Conservation (phyloP, 192 early-diverging fungal genomes). For the Umbelopsis isabellina region DNA sequence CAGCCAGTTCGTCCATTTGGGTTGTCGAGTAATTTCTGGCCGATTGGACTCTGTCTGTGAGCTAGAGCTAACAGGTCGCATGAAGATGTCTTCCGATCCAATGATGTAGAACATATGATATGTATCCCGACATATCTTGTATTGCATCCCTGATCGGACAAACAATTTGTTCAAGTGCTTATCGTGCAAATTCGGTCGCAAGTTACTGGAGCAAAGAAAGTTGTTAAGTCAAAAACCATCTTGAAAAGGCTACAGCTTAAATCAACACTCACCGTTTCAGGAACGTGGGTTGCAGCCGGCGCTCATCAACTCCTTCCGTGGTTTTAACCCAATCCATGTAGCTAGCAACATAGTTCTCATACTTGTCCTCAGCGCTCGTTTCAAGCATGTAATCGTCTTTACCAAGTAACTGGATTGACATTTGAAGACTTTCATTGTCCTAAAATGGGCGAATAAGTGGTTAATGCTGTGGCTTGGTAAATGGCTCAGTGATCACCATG, state of each 20-base stretch:
- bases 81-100: conserved; percentile 92
- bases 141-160: conserved; percentile 81
- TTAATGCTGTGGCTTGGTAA: not conserved
- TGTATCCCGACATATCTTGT: conserved; percentile 96
- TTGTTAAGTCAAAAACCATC: not conserved
- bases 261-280: conserved; percentile 60
- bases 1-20: conserved; percentile 24
- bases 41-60: not conserved
- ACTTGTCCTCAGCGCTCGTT: conserved; percentile 87
- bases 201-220: not conserved
- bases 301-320: conserved; percentile 72
- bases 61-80: conserved; percentile 39
- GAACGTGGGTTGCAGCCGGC: conserved; percentile 70
- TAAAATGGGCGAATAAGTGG: conserved; percentile 22
- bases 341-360: conserved; percentile 94
- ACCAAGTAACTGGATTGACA: conserved; percentile 87
- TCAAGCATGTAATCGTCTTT: conserved; percentile 89
- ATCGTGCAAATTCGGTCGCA: conserved; percentile 32
- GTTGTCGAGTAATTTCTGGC: not conserved
- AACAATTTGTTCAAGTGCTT: conserved; percentile 59
- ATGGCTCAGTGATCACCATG: not conserved
- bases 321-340: conserved; percentile 85
- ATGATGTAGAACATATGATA: conserved; percentile 98
- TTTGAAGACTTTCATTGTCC: conserved; percentile 56
- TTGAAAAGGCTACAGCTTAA: not conserved